These are phyloP conservation scores for Herpomyces periplanetae DNA, from an alignment of 2,329 filamentous ascomycete species.

Conservation along the genomic window DNA sequence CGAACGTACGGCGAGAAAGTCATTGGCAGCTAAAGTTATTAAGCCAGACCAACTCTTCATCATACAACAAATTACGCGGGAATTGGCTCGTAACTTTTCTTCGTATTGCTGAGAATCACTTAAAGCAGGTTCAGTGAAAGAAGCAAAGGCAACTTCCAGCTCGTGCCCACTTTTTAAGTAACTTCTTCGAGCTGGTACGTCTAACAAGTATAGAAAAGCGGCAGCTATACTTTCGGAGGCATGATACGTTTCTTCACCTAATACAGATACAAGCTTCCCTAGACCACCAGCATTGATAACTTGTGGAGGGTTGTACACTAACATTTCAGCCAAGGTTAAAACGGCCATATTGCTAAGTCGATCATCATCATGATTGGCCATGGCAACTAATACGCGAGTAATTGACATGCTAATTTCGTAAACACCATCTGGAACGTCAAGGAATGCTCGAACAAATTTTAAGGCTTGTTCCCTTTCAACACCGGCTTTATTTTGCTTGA, in stretches of 20 bases:
- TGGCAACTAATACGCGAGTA: constrained; percentile 53
- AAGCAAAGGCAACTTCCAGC: constrained; percentile 45
- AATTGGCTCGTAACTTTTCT: constrained; percentile 39
- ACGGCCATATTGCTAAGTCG: constrained; percentile 59
- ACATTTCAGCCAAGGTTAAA: constrained; percentile 61
- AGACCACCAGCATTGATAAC: constrained; percentile 51
- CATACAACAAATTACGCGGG: constrained; percentile 61
- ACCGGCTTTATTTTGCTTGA: constrained; percentile 85
- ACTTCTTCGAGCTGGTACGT: constrained; percentile 37
- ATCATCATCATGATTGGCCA: constrained; percentile 55
- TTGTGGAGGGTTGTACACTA: constrained; percentile 45
- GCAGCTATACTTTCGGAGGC: constrained; percentile 57
- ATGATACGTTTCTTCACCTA: constrained; percentile 64
- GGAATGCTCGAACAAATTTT: constrained; percentile 74
- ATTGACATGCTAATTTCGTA: constrained; percentile 53
- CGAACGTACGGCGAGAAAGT: constrained; percentile 47
- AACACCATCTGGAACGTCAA: constrained; percentile 76
- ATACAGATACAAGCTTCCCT: constrained; percentile 49
- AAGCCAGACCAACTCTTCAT: constrained; percentile 79
- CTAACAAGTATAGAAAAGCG: constrained; percentile 60
- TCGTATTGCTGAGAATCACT: constrained; percentile 15
- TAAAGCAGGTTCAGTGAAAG: constrained; percentile 56
- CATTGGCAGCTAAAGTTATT: constrained; percentile 51
- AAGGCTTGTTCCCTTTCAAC: constrained; percentile 85
- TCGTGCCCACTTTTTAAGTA: constrained; percentile 63